These are phyloP conservation scores for Xylariaceae sp. DNA, from an alignment of 2,329 filamentous ascomycete species.

Conservation along the genomic window DNA sequence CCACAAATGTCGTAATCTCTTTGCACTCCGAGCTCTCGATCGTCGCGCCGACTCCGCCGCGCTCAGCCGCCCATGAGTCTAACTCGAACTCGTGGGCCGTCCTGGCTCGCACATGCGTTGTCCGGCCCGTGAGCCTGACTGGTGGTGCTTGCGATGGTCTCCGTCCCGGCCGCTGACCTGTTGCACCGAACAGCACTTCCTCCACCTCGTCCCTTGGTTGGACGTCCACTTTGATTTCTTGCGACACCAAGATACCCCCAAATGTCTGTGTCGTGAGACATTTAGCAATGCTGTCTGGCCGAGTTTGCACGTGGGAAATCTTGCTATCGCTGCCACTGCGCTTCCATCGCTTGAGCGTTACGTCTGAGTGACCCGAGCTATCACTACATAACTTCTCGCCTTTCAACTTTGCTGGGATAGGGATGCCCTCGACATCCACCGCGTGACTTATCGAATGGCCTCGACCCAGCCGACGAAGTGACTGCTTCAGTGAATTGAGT, in stretches of 20 bases:
- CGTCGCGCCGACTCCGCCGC: background rate
- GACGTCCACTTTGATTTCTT: conserved; percentile 56
- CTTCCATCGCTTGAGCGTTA: conserved; percentile 30
- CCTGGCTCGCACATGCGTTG: no score
- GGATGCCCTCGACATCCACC: conserved; percentile 26
- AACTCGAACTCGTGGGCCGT: background rate
- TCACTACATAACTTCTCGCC: conserved; percentile 18
- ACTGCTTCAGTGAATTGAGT: no score
- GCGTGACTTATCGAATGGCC: conserved; percentile 9
- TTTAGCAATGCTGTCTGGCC: no score
- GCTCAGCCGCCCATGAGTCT: background rate
- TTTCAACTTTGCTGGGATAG: conserved; percentile 19
- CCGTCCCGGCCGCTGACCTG: conserved; percentile 4
- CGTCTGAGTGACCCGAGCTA: conserved; percentile 26
- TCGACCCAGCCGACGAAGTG: no score
- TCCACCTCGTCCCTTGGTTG: conserved; percentile 24
- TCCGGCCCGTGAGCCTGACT: no score
- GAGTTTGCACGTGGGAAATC: background rate
- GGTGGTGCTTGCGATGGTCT: background rate
- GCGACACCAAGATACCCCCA: conserved; percentile 59
- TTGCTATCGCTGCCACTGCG: conserved; percentile 1
- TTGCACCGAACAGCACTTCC: conserved; percentile 1
- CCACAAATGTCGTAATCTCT: conserved; percentile 27
- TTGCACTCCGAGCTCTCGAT: conserved; percentile 11
- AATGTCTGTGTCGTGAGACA: background rate